phyloP scores from a whole-genome alignment of 106 monocot species.

The Allium cepa region DNA sequence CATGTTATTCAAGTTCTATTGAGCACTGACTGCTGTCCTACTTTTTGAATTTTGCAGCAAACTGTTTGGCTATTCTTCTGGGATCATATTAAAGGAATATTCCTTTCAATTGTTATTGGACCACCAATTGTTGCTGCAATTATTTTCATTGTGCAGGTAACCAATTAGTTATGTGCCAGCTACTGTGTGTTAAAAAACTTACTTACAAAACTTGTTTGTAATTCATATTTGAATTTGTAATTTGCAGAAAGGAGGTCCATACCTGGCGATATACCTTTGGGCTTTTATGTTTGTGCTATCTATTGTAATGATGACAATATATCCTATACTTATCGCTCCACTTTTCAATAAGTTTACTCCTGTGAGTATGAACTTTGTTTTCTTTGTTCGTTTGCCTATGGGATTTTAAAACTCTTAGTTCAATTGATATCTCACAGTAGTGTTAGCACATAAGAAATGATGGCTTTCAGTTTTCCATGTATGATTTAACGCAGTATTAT shows the following conservation, averaged over 20 bases:
- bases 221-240: not conserved
- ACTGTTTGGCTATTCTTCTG: constrained; percentile 84
- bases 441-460: not conserved
- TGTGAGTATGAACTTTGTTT: constrained; percentile 41
- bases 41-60: constrained; percentile 50
- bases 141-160: constrained; percentile 81
- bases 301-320: constrained; percentile 86
- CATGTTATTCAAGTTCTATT: not conserved
- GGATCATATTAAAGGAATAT: constrained; percentile 78
- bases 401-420: not conserved
- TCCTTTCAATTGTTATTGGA: constrained; percentile 65
- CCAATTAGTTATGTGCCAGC: not conserved
- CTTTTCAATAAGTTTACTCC: constrained; percentile 97
- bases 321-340: constrained; percentile 92
- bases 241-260: constrained; percentile 94
- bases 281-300: constrained; percentile 90
- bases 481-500: too few relatives aligned
- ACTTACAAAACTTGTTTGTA: not conserved
- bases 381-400: constrained; percentile 5
- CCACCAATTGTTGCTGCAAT: constrained; percentile 92
- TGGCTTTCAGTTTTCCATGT: too few relatives aligned
- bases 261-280: constrained; percentile 96
- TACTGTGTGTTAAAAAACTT: too few relatives aligned
- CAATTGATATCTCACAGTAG: not conserved
- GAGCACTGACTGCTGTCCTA: constrained; percentile 1